A percentile compares a stretch with the other conserved stretches of the same genome.
These are phyloP conservation scores for Phytophthora boehmeriae DNA, from an alignment of 352 stramenopile species.

Conservation along the genomic window DNA sequence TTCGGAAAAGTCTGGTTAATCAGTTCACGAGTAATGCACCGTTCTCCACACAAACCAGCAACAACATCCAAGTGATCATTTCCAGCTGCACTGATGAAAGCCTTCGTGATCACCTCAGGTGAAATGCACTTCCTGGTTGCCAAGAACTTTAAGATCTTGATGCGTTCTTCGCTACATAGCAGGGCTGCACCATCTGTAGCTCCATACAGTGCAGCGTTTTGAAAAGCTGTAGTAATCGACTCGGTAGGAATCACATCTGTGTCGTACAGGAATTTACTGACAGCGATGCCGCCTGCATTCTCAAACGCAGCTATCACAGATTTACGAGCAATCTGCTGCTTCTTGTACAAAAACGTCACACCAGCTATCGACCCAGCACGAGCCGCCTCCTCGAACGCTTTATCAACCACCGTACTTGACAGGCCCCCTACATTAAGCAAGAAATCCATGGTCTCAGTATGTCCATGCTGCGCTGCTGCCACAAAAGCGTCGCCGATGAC, in stretches of 20 bases:
- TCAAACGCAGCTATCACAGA: background rate
- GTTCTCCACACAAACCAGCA: background rate
- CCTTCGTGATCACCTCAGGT: background rate
- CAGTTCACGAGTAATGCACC: background rate
- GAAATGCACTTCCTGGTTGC: background rate
- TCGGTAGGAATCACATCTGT: background rate
- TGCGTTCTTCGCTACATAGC: background rate
- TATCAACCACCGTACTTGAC: background rate
- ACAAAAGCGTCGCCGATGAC: background rate
- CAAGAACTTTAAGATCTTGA: background rate
- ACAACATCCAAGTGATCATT: background rate
- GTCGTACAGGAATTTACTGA: background rate
- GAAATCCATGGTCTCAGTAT: constrained; percentile 1
- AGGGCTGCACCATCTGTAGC: background rate
- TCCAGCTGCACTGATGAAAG: background rate
- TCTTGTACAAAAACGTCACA: constrained; percentile 1
- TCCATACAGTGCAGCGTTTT: background rate
- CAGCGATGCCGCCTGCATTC: background rate
- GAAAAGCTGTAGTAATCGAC: background rate
- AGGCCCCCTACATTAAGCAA: background rate
- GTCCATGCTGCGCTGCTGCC: background rate
- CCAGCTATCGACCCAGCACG: background rate
- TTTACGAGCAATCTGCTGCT: too few species aligned
- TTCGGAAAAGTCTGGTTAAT: background rate
- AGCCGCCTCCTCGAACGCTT: constrained; percentile 4